Percentiles rank a stretch among this genome's conserved stretches.
phyloP scores from a whole-genome alignment of 129 eudicot species.

The Oenanthe sinensis region DNA sequence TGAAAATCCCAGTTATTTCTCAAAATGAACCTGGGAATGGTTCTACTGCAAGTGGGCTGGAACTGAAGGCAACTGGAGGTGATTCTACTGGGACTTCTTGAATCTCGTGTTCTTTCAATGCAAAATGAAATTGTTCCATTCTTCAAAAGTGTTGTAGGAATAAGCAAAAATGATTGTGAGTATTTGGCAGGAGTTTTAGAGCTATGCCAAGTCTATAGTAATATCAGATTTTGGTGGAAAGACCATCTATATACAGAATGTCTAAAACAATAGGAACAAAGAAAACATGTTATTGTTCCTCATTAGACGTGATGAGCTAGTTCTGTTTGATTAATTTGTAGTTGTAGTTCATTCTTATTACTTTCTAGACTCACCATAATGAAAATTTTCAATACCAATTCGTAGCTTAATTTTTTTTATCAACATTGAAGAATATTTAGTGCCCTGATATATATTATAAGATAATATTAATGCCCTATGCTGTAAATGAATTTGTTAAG shows the following conservation, averaged over 20 bases:
- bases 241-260: neutral
- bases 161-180: conserved; percentile 3
- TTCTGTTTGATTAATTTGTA: neutral
- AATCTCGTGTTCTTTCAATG: conserved; percentile 11
- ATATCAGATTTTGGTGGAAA: conserved; percentile 5
- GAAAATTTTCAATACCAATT: neutral
- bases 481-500: too few species aligned
- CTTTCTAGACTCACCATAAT: neutral
- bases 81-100: conserved; percentile 28
- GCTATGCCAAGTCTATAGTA: conserved; percentile 1
- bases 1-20: conserved; percentile 59
- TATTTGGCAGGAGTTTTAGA: conserved; percentile 6
- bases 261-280: neutral
- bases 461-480: neutral
- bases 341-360: neutral
- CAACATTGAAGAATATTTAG: neutral
- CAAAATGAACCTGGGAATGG: conserved; percentile 34
- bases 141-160: neutral
- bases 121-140: conserved; percentile 16
- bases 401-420: neutral
- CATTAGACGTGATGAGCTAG: neutral
- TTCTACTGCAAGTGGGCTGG: conserved; percentile 27
- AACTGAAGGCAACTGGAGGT: conserved; percentile 27
- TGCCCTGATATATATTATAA: neutral
- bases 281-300: neutral